Conservation (phyloP, 1,284 basidiomycete species). For the Paramarasmius palmivorus region DNA sequence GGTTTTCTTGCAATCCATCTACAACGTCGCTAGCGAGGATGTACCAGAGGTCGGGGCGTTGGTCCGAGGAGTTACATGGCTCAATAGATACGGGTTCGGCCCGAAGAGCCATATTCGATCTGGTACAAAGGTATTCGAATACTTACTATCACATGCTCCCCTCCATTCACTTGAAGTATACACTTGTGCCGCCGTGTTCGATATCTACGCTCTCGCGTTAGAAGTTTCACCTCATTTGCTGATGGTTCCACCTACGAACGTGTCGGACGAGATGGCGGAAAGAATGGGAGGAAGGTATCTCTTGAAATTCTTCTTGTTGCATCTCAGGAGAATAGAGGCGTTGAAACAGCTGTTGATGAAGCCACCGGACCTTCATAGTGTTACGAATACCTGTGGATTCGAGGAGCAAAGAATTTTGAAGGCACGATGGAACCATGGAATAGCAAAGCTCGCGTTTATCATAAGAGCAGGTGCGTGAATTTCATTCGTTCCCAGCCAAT, state of each 20-base stretch:
- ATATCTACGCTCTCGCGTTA: not conserved
- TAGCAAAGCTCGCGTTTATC: conserved; percentile 2
- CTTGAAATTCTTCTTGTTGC: not conserved
- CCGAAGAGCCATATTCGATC: not conserved
- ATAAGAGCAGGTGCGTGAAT: conserved; percentile 3
- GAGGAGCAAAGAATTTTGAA: not conserved
- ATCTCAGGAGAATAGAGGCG: not conserved
- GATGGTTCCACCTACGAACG: no score
- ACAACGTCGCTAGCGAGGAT: not conserved
- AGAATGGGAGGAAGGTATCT: conserved; percentile 1
- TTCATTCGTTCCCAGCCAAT: not conserved
- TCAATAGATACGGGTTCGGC: not conserved
- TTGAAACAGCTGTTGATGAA: not conserved
- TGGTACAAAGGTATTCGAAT: not conserved
- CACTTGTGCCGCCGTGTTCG: not conserved
- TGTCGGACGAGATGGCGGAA: not conserved
- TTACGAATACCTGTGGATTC: not conserved
- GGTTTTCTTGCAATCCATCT: conserved; percentile 2
- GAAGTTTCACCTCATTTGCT: conserved; percentile 2
- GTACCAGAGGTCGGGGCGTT: not conserved
- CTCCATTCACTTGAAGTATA: conserved; percentile 6
- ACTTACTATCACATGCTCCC: not conserved
- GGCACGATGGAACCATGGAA: not conserved
- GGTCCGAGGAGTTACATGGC: not conserved
- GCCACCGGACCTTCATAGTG: not conserved